Conservation (phyloP, 257 asterid genomes). For the Solanum bulbocastanum region DNA sequence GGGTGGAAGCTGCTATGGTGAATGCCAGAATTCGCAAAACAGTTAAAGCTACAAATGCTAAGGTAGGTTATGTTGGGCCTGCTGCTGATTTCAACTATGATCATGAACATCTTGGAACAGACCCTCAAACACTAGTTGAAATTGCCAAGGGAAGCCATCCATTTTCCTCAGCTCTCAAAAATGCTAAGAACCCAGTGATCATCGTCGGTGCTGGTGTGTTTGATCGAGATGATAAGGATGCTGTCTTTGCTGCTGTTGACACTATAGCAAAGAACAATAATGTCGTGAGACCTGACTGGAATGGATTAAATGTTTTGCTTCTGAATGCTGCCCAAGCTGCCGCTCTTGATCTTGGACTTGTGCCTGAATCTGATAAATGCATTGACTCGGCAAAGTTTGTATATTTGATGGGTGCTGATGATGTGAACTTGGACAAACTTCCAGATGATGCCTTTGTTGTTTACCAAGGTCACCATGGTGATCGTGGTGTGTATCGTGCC, state of each 20-base stretch:
- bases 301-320: constrained; percentile 69
- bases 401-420: constrained; percentile 96
- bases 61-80: constrained; percentile 89
- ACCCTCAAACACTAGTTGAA: constrained; percentile 62
- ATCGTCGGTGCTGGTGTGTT: constrained; percentile 81
- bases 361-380: constrained; percentile 64
- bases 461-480: constrained; percentile 99
- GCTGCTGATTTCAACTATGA: constrained; percentile 82
- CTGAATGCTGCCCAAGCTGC: constrained; percentile 96
- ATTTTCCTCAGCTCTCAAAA: constrained; percentile 49
- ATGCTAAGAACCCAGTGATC: constrained; percentile 78
- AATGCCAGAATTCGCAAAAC: constrained; percentile 90
- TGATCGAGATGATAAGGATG: constrained; percentile 70
- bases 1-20: constrained; percentile 97
- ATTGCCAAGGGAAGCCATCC: constrained; percentile 81
- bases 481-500: constrained; percentile 80
- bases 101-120: constrained; percentile 77
- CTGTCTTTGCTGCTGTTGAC: constrained; percentile 61
- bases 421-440: constrained; percentile 59
- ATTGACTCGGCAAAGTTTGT: constrained; percentile 73
- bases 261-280: constrained; percentile 54
- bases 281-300: constrained; percentile 80
- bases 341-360: constrained; percentile 93
- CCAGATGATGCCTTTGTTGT: constrained; percentile 88
- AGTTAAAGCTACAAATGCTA: constrained; percentile 73